Base-by-base conservation (phyloP, 441 rosid genomes). In the Theobroma grandiflorum region DNA sequence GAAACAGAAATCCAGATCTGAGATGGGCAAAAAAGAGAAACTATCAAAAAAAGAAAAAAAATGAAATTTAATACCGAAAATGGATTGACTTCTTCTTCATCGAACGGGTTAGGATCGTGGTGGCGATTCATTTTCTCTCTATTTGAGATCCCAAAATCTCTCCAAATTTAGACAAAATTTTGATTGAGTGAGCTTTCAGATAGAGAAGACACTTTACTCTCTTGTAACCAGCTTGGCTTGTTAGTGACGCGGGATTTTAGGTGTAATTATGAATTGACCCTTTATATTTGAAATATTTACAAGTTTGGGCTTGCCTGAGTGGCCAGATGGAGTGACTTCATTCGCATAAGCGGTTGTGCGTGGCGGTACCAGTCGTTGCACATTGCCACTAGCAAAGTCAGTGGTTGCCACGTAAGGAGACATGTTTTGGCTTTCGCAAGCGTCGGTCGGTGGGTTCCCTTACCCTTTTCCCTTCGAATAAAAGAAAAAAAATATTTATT, bases 61-160 rank as follows among this genome's bases (percentile, higher is more conserved):
- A 55, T 16, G 58, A 59, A 53, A 68, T 33, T 45, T 8, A 22
- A 38, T 93, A 96, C 99, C 89, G 99, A 96, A 87, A 96, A 96
- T 4, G 98, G 99, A 95, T 96, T 95, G 88, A 95, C 95, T 74
- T 93, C 95, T 69, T 94, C 98, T 78, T 96, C 99, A 52, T 96
- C 98, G 81, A 96, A 93, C 6, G 99, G 98, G 59, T 93, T 96
- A 64, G 98, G 98, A 80, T 96, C 99, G 83, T 83, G 82, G 87
- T 85, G 90, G 82, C 97, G 97, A 88, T 90, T 90, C 99, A 95
- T 95, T 14, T 37, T 72, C 26, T 76, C 52, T 69, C 33, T 20
- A 52, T 63, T 42, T 84, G 81, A 77, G 90, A 86, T 84, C 86
- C 90, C 71, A 26, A 83, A 72, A 61, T 79, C 64, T 33, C 88